Evolutionary conservation across 2,329 filamentous ascomycete genomes (phyloP).

Genomic region (Aspergillus puulaauensis): DNA sequence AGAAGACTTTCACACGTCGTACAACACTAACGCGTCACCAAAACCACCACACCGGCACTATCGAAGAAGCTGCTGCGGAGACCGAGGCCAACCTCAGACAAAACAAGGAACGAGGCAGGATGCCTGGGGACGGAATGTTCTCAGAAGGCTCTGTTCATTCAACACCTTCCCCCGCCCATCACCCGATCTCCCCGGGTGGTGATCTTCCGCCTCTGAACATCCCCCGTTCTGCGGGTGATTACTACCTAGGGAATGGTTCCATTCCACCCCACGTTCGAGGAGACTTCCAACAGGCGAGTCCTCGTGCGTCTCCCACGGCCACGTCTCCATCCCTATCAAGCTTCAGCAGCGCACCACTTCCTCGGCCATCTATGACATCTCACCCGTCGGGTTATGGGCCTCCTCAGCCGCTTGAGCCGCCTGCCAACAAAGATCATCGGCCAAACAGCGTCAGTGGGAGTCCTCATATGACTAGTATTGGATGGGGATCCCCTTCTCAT

Average conservation of each 20-base stretch:
- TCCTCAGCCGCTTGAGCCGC: constrained; percentile 78
- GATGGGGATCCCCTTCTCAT: constrained; percentile 85
- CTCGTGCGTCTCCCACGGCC: constrained; percentile 61
- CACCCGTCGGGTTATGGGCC: constrained; percentile 83
- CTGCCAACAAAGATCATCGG: constrained; percentile 73
- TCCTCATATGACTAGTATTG: constrained; percentile 77
- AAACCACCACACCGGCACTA: constrained; percentile 91
- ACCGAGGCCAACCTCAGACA: constrained; percentile 80
- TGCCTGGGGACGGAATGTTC: constrained; percentile 41
- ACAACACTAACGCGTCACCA: constrained; percentile 94
- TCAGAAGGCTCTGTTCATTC: constrained; percentile 51
- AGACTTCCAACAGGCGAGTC: constrained; percentile 70
- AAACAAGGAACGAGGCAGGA: constrained; percentile 39
- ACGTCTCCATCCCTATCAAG: constrained; percentile 65
- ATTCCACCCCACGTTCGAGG: constrained; percentile 79
- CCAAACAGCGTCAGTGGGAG: constrained; percentile 75
- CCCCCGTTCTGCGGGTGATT: constrained; percentile 67
- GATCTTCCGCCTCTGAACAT: constrained; percentile 71
- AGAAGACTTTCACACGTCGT: constrained; percentile 95
- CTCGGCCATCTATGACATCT: constrained; percentile 69
- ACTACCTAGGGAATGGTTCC: constrained; percentile 76
- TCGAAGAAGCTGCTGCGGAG: constrained; percentile 87
- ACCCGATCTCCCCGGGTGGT: constrained; percentile 73
- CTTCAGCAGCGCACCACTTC: constrained; percentile 52
- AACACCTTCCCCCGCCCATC: constrained; percentile 80